These are phyloP conservation scores for Alectoria sarmentosa DNA, from an alignment of 495 filamentous ascomycete species.

Conservation along the genomic window DNA sequence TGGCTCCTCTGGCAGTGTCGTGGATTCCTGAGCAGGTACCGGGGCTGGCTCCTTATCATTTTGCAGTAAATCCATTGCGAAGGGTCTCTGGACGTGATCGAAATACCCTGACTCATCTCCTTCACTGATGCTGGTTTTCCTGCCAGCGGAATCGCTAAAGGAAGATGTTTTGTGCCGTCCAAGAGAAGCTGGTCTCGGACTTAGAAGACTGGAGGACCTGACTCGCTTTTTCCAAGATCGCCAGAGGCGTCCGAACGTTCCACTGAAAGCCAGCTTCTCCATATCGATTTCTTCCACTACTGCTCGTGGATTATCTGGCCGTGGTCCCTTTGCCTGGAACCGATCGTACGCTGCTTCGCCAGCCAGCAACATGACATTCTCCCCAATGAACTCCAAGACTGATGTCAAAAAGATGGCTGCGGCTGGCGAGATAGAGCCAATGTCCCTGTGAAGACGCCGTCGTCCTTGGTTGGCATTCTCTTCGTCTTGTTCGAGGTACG, in stretches of 20 bases:
- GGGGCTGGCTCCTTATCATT: conserved; percentile 42
- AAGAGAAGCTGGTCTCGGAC: conserved; percentile 18
- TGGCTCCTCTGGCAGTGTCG: conserved; percentile 67
- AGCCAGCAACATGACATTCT: conserved; percentile 80
- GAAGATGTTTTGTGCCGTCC: conserved; percentile 20
- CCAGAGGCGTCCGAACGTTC: conserved; percentile 85
- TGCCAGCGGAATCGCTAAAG: conserved; percentile 21
- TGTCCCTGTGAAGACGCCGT: conserved; percentile 48
- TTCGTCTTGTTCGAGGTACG: conserved; percentile 65
- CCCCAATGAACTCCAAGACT: conserved; percentile 88
- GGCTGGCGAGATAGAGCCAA: conserved; percentile 76
- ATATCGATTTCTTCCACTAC: conserved; percentile 82
- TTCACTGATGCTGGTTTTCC: conserved; percentile 25
- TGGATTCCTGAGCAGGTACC: conserved; percentile 64
- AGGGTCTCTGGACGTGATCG: conserved; percentile 12
- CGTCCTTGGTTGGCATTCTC: conserved; percentile 44
- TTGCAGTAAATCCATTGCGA: conserved; percentile 25
- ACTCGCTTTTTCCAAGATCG: conserved; percentile 88
- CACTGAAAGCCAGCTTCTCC: conserved; percentile 84
- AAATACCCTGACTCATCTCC: conserved; percentile 13
- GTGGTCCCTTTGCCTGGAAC: conserved; percentile 40
- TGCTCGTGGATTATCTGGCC: conserved; percentile 22
- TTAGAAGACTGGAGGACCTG: conserved; percentile 31
- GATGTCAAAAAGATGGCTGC: conserved; percentile 95
- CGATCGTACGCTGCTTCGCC: conserved; percentile 81